These are phyloP conservation scores for Zanthoxylum bungeanum DNA, from an alignment of 345 rosid species.

Conservation along the genomic window DNA sequence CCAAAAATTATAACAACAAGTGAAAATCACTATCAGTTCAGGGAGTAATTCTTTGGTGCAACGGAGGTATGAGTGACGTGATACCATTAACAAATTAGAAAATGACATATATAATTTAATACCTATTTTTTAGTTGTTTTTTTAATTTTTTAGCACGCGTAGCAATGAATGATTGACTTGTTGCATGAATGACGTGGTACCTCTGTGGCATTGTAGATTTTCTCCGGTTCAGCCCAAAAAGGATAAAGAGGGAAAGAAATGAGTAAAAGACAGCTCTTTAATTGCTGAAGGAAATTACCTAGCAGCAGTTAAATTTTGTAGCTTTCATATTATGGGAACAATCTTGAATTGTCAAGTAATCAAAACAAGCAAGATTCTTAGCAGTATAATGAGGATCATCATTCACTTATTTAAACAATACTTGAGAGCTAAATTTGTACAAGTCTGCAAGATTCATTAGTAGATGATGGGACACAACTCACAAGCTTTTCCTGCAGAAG, in stretches of 20 bases:
- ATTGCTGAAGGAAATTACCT: neutral
- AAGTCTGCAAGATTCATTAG: conserved; percentile 17
- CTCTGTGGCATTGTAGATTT: no score
- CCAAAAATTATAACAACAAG: neutral
- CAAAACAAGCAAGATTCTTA: conserved; percentile 18
- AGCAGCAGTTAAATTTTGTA: conserved; percentile 7
- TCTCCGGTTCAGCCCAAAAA: neutral
- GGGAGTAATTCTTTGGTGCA: no score
- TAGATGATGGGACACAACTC: conserved; percentile 3
- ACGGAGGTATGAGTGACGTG: no score
- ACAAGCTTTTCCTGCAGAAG: conserved; percentile 9
- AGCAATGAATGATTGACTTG: no score
- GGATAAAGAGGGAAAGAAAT: neutral
- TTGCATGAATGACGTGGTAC: no score
- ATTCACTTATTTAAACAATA: conserved; percentile 9
- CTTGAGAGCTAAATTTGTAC: conserved; percentile 10
- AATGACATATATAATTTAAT: no score
- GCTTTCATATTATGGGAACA: conserved; percentile 14
- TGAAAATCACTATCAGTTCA: no score
- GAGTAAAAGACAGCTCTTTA: neutral
- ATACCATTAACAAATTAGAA: no score
- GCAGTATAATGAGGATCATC: conserved; percentile 9
- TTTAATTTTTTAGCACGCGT: no score
- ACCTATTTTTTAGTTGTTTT: no score
- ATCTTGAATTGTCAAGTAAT: conserved; percentile 2